phyloP scores from a whole-genome alignment of 257 asterid genomes.

The Capsicum rhomboideum region DNA sequence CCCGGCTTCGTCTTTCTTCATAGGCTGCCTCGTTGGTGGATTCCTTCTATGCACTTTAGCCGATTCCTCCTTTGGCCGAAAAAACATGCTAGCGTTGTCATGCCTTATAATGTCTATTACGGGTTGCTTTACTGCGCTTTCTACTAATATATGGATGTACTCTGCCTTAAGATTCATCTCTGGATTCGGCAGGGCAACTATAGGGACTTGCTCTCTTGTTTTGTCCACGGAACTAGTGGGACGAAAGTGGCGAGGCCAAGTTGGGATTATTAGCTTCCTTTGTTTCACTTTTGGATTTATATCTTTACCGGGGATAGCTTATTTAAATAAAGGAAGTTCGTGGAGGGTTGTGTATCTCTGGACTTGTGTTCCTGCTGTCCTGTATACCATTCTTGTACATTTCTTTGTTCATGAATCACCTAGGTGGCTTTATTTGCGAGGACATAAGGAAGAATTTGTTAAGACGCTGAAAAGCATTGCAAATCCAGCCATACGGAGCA shows the following conservation, averaged over 20 bases:
- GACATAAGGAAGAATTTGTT: conserved; percentile 39
- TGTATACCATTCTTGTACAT: conserved; percentile 21
- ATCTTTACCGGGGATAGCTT: conserved; percentile 43
- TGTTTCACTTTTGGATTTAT: conserved; percentile 59
- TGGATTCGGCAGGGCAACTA: conserved; percentile 45
- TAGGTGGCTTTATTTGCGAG: conserved; percentile 63
- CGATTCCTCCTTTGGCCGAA: conserved; percentile 56
- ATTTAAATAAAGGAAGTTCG: conserved; percentile 18
- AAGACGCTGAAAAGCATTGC: conserved; percentile 38
- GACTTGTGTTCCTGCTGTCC: conserved; percentile 35
- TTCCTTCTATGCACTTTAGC: conserved; percentile 51
- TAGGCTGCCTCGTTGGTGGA: conserved; percentile 60
- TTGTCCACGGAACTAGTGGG: conserved; percentile 59
- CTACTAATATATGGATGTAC: conserved; percentile 44
- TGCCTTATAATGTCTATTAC: conserved; percentile 45
- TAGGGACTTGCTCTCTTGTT: conserved; percentile 55
- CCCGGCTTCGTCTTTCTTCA: conserved; percentile 54
- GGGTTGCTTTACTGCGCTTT: conserved; percentile 30
- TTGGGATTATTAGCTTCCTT: conserved; percentile 47
- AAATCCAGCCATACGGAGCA: conserved; percentile 14
- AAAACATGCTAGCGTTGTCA: conserved; percentile 34
- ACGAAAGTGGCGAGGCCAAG: conserved; percentile 42
- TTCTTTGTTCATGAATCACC: conserved; percentile 52
- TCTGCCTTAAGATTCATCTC: conserved; percentile 25
- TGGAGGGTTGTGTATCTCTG: conserved; percentile 57